A percentile compares a stretch with the other conserved stretches of the same genome.
Conservation (phyloP, 768 basidiomycete species). For the Tephrocybe sp. region DNA sequence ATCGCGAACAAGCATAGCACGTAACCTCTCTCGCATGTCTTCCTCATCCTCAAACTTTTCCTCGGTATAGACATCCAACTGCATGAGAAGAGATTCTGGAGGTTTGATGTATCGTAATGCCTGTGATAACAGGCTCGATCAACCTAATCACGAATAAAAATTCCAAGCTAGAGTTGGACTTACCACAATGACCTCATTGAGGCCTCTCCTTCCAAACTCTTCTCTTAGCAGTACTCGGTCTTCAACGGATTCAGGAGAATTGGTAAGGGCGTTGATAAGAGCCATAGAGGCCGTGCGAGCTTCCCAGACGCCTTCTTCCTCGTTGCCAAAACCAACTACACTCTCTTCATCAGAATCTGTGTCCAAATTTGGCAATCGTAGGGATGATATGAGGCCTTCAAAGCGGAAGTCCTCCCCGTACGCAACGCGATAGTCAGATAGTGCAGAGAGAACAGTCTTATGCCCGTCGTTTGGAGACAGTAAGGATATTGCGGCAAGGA, state of each 20-base stretch:
- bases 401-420: slow-evolving; percentile 79
- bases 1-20: slow-evolving; percentile 26
- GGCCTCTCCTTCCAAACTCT: slow-evolving; percentile 75
- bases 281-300: slow-evolving; percentile 73
- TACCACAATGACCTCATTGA: slow-evolving; percentile 85
- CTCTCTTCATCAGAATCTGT: slow-evolving; percentile 30
- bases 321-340: slow-evolving; percentile 36
- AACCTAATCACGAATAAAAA: too few species aligned
- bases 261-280: slow-evolving; percentile 76
- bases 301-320: slow-evolving; percentile 79
- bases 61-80: slow-evolving; percentile 79
- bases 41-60: slow-evolving; percentile 91
- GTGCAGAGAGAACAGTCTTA: slow-evolving; percentile 67
- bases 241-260: slow-evolving; percentile 73
- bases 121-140: neutral
- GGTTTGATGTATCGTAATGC: slow-evolving; percentile 25
- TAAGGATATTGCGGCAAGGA: slow-evolving; percentile 82
- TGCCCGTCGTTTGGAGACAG: slow-evolving; percentile 71
- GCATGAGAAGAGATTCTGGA: slow-evolving; percentile 54
- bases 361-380: slow-evolving; percentile 54
- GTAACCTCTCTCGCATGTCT: slow-evolving; percentile 69
- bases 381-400: slow-evolving; percentile 63
- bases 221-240: slow-evolving; percentile 77
- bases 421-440: slow-evolving; percentile 76
- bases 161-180: slow-evolving; percentile 27